A percentile compares a stretch with the other conserved stretches of the same genome.
Evolutionary conservation across 768 basidiomycete species (phyloP).

Genomic region (Xerocomus potaroensis): DNA sequence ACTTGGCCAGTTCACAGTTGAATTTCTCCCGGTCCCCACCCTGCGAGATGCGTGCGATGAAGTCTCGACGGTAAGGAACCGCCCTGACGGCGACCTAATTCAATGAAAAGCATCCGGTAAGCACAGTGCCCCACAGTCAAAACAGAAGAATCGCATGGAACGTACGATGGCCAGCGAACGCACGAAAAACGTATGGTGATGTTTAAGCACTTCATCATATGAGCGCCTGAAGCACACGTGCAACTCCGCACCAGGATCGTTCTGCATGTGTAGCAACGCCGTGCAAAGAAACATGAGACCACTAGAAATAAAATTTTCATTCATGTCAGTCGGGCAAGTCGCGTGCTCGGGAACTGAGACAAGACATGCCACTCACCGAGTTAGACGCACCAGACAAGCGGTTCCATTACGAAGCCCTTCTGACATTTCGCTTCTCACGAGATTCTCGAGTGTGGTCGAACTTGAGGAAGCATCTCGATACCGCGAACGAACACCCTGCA

Average conservation of each 20-base stretch:
- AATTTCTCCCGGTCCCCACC: conserved; percentile 61
- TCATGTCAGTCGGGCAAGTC: conserved; percentile 1
- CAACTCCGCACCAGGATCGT: conserved; percentile 48
- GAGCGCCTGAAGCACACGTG: conserved; percentile 67
- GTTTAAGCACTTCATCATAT: conserved; percentile 62
- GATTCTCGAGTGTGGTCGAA: conserved; percentile 56
- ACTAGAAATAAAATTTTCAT: conserved; percentile 30
- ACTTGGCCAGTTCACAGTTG: conserved; percentile 50
- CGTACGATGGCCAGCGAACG: conserved; percentile 43
- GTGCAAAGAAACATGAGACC: conserved; percentile 65
- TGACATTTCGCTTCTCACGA: conserved; percentile 49
- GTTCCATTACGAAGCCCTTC: conserved; percentile 47
- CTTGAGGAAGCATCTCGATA: conserved; percentile 40
- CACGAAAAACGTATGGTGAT: conserved; percentile 65
- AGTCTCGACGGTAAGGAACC: conserved; percentile 57
- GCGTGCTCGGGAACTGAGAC: conserved; percentile 3
- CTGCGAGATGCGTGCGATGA: conserved; percentile 58
- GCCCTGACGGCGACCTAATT: conserved; percentile 58
- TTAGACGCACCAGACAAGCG: conserved; percentile 59
- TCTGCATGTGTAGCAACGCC: conserved; percentile 63
- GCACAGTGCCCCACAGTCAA: not conserved
- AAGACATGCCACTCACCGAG: conserved; percentile 44
- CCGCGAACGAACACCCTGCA: conserved; percentile 61
- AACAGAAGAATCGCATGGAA: conserved; percentile 5
- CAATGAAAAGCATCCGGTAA: not conserved